Conservation (phyloP, 2,329 filamentous ascomycete genomes). For the Aspergillus terreus region DNA sequence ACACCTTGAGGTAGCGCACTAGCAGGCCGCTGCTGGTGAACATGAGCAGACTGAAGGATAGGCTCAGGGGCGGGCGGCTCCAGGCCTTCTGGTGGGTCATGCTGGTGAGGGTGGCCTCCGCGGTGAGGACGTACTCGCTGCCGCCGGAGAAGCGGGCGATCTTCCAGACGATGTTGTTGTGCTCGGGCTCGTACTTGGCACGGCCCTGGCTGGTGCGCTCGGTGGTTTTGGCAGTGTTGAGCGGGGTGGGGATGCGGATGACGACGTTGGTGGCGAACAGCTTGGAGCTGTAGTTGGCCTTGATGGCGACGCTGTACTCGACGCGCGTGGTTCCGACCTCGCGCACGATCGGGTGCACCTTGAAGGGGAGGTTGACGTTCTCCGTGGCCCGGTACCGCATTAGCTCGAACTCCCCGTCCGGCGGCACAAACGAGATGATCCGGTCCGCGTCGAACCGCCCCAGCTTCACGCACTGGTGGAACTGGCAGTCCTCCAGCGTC, state of each 20-base stretch:
- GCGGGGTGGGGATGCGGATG: conserved; percentile 87
- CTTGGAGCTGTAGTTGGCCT: conserved; percentile 93
- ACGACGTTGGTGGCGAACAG: conserved; percentile 96
- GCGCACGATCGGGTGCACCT: conserved; percentile 97
- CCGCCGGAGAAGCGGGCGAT: conserved; percentile 98
- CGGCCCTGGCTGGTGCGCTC: conserved; percentile 94
- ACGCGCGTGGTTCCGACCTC: conserved; percentile 96
- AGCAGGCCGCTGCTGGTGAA: conserved; percentile 92
- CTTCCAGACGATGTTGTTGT: conserved; percentile 99
- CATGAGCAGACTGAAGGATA: conserved; percentile 94
- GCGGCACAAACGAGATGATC: conserved; percentile 95
- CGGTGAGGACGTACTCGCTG: conserved; percentile 90
- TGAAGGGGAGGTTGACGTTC: conserved; percentile 98
- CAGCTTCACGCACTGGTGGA: conserved; percentile 97
- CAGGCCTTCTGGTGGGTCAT: conserved; percentile 99
- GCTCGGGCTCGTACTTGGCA: conserved; percentile 95
- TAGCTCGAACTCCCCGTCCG: conserved; percentile 95
- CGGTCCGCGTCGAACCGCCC: conserved; percentile 95
- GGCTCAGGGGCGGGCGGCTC: conserved; percentile 85
- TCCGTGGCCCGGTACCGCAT: conserved; percentile 98
- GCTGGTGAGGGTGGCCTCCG: conserved; percentile 86
- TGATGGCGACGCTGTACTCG: conserved; percentile 96
- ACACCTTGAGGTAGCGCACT: conserved; percentile 94
- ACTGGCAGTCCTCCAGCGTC: conserved; percentile 95
- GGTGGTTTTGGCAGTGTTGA: conserved; percentile 92